Evolutionary conservation across 78 protist species (phyloP), one percentile per base, ranked within the genome.

Genomic region (Dictyostelium intermedium): DNA sequence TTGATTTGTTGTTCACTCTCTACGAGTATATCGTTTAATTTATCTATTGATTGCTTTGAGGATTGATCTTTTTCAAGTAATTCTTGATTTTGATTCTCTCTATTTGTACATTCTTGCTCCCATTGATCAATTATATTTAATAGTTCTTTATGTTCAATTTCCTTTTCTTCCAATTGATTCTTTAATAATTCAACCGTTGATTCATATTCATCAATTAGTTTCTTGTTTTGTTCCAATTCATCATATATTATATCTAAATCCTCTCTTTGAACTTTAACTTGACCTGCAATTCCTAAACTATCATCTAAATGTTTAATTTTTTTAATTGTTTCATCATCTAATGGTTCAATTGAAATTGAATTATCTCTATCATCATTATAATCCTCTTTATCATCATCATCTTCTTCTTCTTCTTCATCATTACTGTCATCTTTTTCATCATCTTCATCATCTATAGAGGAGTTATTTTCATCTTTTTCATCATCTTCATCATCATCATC

Each of bases 221-320:
- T n/a, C n/a, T 82, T 82, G 23, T 60, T 56, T 82, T 82, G 76
- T 61, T 83, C 79, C 11, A 32, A 13, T 27, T 83, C 80, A 35
- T 83, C 69, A 32, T 47, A 23, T 8, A 83, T 60, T 34, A 41
- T 13, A 23, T 66, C 41, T 30, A 47, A 69, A 6, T 83, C 89
- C 2, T 83, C 79, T 66, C 47, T 27, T 23, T 20, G 13, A 14
- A 82, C 63, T 56, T 35, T 82, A 14, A 82, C 74, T 27, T 41
- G 30, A 16, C 50, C 69, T 14, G 43, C 9, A 34, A 34, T 18
- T 16, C 45, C 45, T 16, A 72, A 32, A 34, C 3, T 27, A 34
- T 27, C 37, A 34, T 72, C 79, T 16, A 72, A 32, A 32, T 34
- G 6, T 72, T 32, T 32, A 4, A 72, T 72, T 72, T 72, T 72